These are phyloP conservation scores for Macrolepiota fuliginosa DNA, from an alignment of 768 basidiomycete species.

Conservation along the genomic window DNA sequence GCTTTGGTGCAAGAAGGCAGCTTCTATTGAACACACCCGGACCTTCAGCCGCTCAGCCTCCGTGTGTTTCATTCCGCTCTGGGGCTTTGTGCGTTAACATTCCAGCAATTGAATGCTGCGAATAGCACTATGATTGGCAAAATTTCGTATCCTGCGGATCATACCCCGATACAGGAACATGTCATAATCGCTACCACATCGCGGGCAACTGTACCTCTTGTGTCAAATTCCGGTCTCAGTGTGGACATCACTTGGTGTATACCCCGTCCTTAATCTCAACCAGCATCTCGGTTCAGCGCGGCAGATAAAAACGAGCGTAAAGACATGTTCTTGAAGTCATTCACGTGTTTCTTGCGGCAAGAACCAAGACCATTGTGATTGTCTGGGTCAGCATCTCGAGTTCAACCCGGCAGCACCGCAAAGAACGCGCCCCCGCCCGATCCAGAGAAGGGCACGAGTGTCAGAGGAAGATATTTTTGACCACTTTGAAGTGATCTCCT, in stretches of 20 bases:
- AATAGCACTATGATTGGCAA: background rate
- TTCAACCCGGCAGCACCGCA: background rate
- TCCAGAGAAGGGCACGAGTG: no score
- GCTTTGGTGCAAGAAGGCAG: background rate
- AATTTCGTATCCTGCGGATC: background rate
- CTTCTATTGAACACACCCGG: background rate
- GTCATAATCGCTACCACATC: background rate
- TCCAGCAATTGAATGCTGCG: background rate
- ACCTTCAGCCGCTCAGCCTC: background rate
- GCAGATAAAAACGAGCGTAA: background rate
- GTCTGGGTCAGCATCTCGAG: constrained; percentile 8
- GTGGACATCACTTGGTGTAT: background rate
- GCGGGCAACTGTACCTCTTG: background rate
- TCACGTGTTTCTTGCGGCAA: constrained; percentile 5
- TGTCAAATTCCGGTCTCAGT: background rate
- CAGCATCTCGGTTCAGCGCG: background rate
- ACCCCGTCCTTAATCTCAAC: no score
- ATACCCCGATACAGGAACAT: background rate
- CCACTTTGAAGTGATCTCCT: constrained; percentile 11
- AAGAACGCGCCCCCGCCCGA: no score
- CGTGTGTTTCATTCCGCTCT: background rate
- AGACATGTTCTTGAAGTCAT: constrained; percentile 14
- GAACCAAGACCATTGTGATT: constrained; percentile 8
- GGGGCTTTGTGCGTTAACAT: background rate
- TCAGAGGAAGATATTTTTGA: constrained; percentile 13